Percentiles rank a stretch among this genome's conserved stretches.
These are phyloP conservation scores for Ceratopteris richardii DNA, from an alignment of 75 land plant species.

Conservation along the genomic window DNA sequence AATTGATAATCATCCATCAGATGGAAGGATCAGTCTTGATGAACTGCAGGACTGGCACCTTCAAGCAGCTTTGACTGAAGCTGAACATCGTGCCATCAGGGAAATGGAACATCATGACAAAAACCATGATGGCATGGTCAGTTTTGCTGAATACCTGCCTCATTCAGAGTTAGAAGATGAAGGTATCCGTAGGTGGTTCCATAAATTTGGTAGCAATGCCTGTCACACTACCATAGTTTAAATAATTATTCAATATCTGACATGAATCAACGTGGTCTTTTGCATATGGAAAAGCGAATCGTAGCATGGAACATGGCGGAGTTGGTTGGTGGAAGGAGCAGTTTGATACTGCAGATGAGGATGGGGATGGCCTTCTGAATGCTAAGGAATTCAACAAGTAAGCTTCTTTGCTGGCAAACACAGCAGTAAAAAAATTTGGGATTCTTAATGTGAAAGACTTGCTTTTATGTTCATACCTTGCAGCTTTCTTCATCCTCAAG, in stretches of 20 bases:
- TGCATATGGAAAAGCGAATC: constrained; percentile 26
- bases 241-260: too few species aligned
- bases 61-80: constrained; percentile 41
- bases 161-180: constrained; percentile 45
- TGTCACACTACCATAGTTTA: too few species aligned
- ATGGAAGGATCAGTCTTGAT: constrained; percentile 43
- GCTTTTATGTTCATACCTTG: constrained; percentile 9
- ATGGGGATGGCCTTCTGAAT: constrained; percentile 80
- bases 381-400: constrained; percentile 83
- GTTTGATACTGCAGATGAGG: constrained; percentile 83
- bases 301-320: constrained; percentile 39
- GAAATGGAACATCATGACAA: constrained; percentile 81
- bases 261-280: too few species aligned
- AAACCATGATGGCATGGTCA: constrained; percentile 66
- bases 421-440: neutral
- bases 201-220: too few species aligned
- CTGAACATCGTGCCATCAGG: constrained; percentile 59
- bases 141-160: constrained; percentile 69
- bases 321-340: constrained; percentile 90
- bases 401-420: constrained; percentile 2
- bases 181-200: too few species aligned
- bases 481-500: constrained; percentile 92
- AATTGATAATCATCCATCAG: constrained; percentile 53
- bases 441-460: too few species aligned
- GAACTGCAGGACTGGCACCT: constrained; percentile 78